A percentile compares a stretch with the other conserved stretches of the same genome.
These are phyloP conservation scores for Tricholoma saponaceum DNA, from an alignment of 768 basidiomycete species.

Conservation along the genomic window DNA sequence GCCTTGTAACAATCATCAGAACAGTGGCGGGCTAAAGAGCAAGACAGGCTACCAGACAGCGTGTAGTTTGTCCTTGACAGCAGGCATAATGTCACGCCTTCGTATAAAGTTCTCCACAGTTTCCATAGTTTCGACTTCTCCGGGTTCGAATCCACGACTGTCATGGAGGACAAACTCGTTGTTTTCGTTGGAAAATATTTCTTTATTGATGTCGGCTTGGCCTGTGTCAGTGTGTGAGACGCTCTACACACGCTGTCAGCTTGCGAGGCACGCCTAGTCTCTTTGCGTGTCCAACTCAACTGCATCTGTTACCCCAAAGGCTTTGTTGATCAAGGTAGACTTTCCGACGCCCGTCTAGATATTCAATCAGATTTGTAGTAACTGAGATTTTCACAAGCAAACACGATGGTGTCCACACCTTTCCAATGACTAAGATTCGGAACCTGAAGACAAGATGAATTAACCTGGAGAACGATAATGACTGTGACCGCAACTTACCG, in stretches of 20 bases:
- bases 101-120: background rate
- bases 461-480: too few species aligned
- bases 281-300: conserved; percentile 6
- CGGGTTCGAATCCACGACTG: conserved; percentile 19
- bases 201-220: conserved; percentile 21
- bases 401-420: conserved; percentile 11
- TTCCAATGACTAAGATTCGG: conserved; percentile 24
- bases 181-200: conserved; percentile 22
- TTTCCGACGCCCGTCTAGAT: conserved; percentile 26
- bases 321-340: conserved; percentile 23
- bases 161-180: conserved; percentile 27
- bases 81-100: background rate
- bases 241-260: conserved; percentile 5
- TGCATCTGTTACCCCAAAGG: conserved; percentile 22
- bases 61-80: background rate
- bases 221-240: conserved; percentile 18
- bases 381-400: background rate
- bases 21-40: background rate
- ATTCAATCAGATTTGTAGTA: background rate
- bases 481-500: conserved; percentile 1
- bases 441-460: conserved; percentile 9
- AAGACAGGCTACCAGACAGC: background rate
- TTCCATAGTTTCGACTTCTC: background rate
- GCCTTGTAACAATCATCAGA: background rate
- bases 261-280: background rate